A percentile compares a stretch with the other conserved stretches of the same genome.
phyloP scores from a whole-genome alignment of 352 stramenopile species.

The Phytophthora crassamura region DNA sequence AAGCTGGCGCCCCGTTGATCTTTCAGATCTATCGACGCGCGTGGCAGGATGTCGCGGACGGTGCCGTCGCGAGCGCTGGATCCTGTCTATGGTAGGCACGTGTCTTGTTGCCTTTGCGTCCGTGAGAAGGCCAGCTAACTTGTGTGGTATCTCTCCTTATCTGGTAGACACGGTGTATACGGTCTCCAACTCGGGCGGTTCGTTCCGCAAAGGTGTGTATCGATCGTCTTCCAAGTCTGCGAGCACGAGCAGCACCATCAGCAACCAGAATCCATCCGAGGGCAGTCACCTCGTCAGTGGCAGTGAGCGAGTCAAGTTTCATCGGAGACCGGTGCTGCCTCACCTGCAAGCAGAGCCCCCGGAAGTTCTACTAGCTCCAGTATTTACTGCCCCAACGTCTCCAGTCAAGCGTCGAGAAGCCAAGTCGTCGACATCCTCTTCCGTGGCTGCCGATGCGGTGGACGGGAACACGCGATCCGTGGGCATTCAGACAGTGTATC shows the following conservation, averaged over 20 bases:
- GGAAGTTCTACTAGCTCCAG: slow-evolving; percentile 87
- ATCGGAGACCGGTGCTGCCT: slow-evolving; percentile 89
- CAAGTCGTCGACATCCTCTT: slow-evolving; percentile 12
- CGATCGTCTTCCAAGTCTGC: slow-evolving; percentile 41
- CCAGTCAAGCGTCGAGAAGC: slow-evolving; percentile 17
- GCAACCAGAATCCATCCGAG: slow-evolving; percentile 40
- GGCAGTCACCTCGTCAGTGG: slow-evolving; percentile 63
- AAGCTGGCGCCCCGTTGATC: slow-evolving; percentile 13
- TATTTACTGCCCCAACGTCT: slow-evolving; percentile 13
- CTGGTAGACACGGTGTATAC: slow-evolving; percentile 76
- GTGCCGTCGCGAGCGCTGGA: slow-evolving; percentile 74
- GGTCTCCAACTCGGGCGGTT: slow-evolving; percentile 67
- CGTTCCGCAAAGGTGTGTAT: slow-evolving; percentile 71
- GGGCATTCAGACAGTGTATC: slow-evolving; percentile 92
- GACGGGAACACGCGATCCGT: slow-evolving; percentile 66
- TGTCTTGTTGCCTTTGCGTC: not conserved
- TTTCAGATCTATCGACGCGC: slow-evolving; percentile 8
- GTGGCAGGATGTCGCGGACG: slow-evolving; percentile 55
- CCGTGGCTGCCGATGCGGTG: slow-evolving; percentile 47
- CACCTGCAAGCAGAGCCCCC: slow-evolving; percentile 88
- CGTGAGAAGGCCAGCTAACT: slow-evolving; percentile 6
- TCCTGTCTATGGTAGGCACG: slow-evolving; percentile 71
- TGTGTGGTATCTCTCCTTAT: not conserved
- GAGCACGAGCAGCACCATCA: slow-evolving; percentile 39
- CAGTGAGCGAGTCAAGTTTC: slow-evolving; percentile 88